Evolutionary conservation across 371 early-diverging fungal genomes (phyloP).

Genomic region (Lichtheimia ramosa): DNA sequence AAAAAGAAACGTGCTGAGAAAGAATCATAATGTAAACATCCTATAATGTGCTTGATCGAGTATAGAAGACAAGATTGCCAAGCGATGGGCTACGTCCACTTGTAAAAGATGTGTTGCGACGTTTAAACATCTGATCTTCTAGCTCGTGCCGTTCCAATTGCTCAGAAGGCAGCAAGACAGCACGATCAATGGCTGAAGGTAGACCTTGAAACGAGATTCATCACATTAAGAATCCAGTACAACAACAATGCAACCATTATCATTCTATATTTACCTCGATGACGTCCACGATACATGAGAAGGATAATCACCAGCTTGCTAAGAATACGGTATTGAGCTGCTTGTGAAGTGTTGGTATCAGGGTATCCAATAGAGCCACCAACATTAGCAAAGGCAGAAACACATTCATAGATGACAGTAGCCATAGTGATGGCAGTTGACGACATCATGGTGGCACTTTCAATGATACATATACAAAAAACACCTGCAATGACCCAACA

Average conservation of each 20-base stretch:
- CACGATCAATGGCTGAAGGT: slow-evolving; percentile 50
- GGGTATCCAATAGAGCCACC: slow-evolving; percentile 47
- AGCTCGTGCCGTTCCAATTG: slow-evolving; percentile 22
- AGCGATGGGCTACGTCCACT: slow-evolving; percentile 1
- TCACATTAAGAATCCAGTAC: neutral
- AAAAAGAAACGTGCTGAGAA: no score
- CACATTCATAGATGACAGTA: slow-evolving; percentile 49
- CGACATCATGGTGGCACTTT: slow-evolving; percentile 30
- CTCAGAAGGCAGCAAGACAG: slow-evolving; percentile 46
- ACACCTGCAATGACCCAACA: slow-evolving; percentile 46
- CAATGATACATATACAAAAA: slow-evolving; percentile 35
- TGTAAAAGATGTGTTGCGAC: slow-evolving; percentile 20
- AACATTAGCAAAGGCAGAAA: slow-evolving; percentile 49
- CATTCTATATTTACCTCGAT: slow-evolving; percentile 32
- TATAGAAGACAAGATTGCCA: slow-evolving; percentile 12
- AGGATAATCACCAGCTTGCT: slow-evolving; percentile 41
- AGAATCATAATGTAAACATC: no score
- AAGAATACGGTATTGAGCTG: slow-evolving; percentile 34
- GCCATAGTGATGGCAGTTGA: slow-evolving; percentile 38
- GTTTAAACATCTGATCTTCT: slow-evolving; percentile 16
- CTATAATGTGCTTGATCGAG: slow-evolving; percentile 15
- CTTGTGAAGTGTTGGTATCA: slow-evolving; percentile 30
- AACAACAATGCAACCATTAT: neutral
- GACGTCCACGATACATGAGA: slow-evolving; percentile 52
- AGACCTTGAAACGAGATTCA: slow-evolving; percentile 22